Percentiles rank a stretch among this genome's conserved stretches.
Evolutionary conservation across 805 yeast genomes (phyloP).

Genomic region (Kuraishia hungarica): DNA sequence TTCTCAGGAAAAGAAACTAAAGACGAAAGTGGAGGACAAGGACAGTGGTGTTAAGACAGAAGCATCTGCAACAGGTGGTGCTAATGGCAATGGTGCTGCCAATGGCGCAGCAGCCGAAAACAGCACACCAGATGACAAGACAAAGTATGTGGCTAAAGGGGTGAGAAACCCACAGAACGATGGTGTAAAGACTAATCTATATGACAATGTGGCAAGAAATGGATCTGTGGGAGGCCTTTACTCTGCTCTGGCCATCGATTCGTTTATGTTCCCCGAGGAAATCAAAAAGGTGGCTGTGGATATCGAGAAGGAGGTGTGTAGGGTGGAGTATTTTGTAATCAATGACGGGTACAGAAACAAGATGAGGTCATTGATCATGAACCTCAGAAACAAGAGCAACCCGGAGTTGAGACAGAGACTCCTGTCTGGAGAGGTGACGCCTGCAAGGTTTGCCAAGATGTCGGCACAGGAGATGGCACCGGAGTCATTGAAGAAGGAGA

Average conservation of each 20-base stretch:
- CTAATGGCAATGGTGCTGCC: constrained; percentile 4
- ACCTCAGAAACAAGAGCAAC: constrained; percentile 81
- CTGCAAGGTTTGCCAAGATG: constrained; percentile 68
- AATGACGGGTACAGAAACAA: constrained; percentile 67
- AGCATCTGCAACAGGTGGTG: constrained; percentile 6
- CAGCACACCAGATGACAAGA: constrained; percentile 12
- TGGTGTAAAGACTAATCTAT: constrained; percentile 60
- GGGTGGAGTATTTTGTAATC: constrained; percentile 47
- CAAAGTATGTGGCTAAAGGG: constrained; percentile 33
- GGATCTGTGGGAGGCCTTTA: constrained; percentile 77
- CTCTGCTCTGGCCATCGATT: constrained; percentile 81
- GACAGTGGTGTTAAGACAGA: constrained; percentile 8
- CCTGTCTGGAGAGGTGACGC: constrained; percentile 54
- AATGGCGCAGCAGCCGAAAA: constrained; percentile 7
- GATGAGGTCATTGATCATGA: constrained; percentile 79
- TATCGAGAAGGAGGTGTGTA: constrained; percentile 67
- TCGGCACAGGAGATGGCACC: constrained; percentile 95
- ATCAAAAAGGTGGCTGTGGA: constrained; percentile 58
- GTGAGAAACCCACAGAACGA: constrained; percentile 80
- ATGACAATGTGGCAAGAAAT: constrained; percentile 76
- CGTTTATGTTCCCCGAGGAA: constrained; percentile 39
- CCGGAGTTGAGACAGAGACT: constrained; percentile 73
- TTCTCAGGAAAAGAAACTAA: constrained; percentile 44
- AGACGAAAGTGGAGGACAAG: constrained; percentile 9
- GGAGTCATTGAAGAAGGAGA: constrained; percentile 75